Conservation (phyloP, 768 basidiomycete genomes). For the Tylopilus balloui region DNA sequence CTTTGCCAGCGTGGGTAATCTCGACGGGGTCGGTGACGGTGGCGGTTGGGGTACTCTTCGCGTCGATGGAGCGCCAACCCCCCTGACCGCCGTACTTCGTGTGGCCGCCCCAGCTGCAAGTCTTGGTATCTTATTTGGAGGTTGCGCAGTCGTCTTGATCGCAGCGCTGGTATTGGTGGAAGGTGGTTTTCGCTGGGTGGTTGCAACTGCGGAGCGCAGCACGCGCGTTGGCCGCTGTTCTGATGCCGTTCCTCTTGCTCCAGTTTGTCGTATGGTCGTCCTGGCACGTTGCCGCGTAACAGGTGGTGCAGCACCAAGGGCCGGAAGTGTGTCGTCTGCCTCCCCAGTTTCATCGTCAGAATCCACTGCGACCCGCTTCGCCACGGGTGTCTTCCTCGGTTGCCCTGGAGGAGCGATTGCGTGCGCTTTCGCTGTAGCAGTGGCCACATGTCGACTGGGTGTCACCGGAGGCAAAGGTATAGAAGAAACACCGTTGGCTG, state of each 20-base stretch:
- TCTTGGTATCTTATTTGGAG: slow-evolving; percentile 65
- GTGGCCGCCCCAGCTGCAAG: slow-evolving; percentile 51
- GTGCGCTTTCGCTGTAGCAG: slow-evolving; percentile 64
- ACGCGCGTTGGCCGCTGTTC: slow-evolving; percentile 73
- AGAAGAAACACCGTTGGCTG: slow-evolving; percentile 17
- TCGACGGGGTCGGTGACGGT: slow-evolving; percentile 69
- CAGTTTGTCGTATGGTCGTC: slow-evolving; percentile 37
- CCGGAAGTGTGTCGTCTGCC: slow-evolving; percentile 59
- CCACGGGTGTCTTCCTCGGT: slow-evolving; percentile 81
- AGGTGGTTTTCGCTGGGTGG: slow-evolving; percentile 51
- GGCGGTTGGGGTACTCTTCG: slow-evolving; percentile 42
- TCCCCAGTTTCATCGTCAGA: slow-evolving; percentile 63
- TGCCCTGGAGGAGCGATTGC: slow-evolving; percentile 76
- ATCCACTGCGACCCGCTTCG: slow-evolving; percentile 65
- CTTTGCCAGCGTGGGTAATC: slow-evolving; percentile 70
- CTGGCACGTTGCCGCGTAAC: slow-evolving; percentile 30
- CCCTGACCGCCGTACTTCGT: slow-evolving; percentile 42
- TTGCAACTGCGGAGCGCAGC: slow-evolving; percentile 62
- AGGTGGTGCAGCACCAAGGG: slow-evolving; percentile 49
- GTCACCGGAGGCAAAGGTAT: slow-evolving; percentile 66
- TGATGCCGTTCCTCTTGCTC: slow-evolving; percentile 54
- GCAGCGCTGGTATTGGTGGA: slow-evolving; percentile 33
- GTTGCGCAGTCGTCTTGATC: slow-evolving; percentile 42
- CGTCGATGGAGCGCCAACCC: slow-evolving; percentile 28
- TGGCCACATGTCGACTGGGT: slow-evolving; percentile 69